These are phyloP conservation scores for Umbilicaria muhlenbergii DNA, from an alignment of 495 filamentous ascomycete species.

Conservation along the genomic window DNA sequence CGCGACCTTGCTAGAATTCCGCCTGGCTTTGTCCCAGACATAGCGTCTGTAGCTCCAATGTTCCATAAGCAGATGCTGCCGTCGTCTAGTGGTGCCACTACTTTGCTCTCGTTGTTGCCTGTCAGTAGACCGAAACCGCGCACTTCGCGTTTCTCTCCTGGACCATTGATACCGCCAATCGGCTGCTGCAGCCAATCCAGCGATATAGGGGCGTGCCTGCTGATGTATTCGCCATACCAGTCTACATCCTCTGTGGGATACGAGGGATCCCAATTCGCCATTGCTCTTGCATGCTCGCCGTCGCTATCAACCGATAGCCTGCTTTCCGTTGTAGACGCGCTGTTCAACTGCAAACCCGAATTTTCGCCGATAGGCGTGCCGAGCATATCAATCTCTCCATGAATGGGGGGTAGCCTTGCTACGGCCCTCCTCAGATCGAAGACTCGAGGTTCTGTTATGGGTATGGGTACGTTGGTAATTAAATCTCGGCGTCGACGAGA, in stretches of 20 bases:
- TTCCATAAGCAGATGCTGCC: constrained; percentile 81
- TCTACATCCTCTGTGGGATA: constrained; percentile 50
- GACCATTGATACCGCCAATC: constrained; percentile 15
- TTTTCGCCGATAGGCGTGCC: constrained; percentile 20
- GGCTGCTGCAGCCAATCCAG: constrained; percentile 62
- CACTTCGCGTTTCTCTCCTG: constrained; percentile 29
- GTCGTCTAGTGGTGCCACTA: constrained; percentile 69
- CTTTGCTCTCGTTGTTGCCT: constrained; percentile 33
- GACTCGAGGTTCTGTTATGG: constrained; percentile 15
- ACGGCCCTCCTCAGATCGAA: constrained; percentile 22
- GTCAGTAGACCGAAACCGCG: constrained; percentile 50
- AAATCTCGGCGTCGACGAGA: constrained; percentile 29
- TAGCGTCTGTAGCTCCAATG: constrained; percentile 40
- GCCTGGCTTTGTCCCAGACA: constrained; percentile 33
- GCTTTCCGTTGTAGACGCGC: constrained; percentile 21
- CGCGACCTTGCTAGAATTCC: constrained; percentile 47
- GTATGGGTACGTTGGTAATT: constrained; percentile 15
- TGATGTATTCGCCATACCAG: constrained; percentile 84
- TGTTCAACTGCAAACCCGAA: constrained; percentile 21
- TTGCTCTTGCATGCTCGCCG: constrained; percentile 31
- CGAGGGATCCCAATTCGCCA: constrained; percentile 71
- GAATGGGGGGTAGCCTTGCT: constrained; percentile 17
- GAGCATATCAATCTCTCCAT: constrained; percentile 12
- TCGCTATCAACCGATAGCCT: constrained; percentile 6
- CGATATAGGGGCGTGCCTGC: constrained; percentile 56